Evolutionary conservation across 2,329 filamentous ascomycete genomes (phyloP).

Genomic region (Byssothecium circinans): DNA sequence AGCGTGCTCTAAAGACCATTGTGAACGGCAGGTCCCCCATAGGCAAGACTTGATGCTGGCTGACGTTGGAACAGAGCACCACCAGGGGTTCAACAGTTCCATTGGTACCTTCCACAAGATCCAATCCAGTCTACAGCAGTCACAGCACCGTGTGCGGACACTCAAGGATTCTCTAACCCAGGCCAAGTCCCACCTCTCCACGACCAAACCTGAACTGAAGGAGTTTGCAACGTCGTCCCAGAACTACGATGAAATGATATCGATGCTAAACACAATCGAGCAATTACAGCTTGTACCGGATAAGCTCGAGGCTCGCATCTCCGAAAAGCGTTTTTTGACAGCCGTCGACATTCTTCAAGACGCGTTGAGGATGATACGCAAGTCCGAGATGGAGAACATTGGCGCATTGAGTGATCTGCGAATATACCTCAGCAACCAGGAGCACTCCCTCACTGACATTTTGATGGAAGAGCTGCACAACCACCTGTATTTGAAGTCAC

Average conservation of each 20-base stretch:
- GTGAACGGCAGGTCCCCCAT: constrained; percentile 64
- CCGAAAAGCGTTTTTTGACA: constrained; percentile 90
- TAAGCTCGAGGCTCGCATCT: constrained; percentile 89
- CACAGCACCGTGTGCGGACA: constrained; percentile 79
- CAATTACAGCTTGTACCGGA: constrained; percentile 87
- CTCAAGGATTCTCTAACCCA: constrained; percentile 81
- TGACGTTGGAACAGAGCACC: constrained; percentile 66
- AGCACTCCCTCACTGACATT: constrained; percentile 89
- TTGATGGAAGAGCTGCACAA: constrained; percentile 96
- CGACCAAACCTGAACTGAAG: constrained; percentile 86
- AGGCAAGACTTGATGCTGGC: not conserved
- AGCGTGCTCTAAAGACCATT: constrained; percentile 88
- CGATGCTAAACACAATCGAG: constrained; percentile 80
- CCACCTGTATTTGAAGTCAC: constrained; percentile 95
- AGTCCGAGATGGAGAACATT: constrained; percentile 87
- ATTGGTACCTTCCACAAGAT: constrained; percentile 99
- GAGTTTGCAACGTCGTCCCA: constrained; percentile 85
- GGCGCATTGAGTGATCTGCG: constrained; percentile 84
- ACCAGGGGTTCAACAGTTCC: constrained; percentile 98
- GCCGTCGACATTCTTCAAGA: constrained; percentile 91
- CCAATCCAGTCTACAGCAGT: constrained; percentile 85
- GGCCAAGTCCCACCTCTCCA: constrained; percentile 78
- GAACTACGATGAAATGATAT: constrained; percentile 86
- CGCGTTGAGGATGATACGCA: constrained; percentile 78
- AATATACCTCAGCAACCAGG: constrained; percentile 88